These are phyloP conservation scores for Aphanocladium album DNA, from an alignment of 2,329 filamentous ascomycete species.

Conservation along the genomic window DNA sequence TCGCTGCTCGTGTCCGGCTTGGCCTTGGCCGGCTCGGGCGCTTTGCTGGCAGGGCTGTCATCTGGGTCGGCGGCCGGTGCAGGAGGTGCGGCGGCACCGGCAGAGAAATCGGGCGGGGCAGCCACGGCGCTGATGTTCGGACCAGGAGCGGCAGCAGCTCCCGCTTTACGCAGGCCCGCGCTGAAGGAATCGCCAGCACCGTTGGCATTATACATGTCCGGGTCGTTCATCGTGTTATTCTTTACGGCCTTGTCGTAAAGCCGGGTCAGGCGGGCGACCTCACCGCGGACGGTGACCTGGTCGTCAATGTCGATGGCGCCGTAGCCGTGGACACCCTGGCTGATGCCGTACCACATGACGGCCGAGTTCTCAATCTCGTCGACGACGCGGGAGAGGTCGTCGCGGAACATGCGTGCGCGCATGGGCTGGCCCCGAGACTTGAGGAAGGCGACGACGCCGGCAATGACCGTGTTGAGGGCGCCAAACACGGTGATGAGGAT, in stretches of 20 bases:
- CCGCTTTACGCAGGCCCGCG: conserved; percentile 16
- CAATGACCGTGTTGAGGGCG: conserved; percentile 21
- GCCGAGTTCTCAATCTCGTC: conserved; percentile 22
- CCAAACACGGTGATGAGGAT: conserved; percentile 20
- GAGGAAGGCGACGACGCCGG: conserved; percentile 19
- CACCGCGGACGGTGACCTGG: conserved; percentile 20
- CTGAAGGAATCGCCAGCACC: conserved; percentile 14
- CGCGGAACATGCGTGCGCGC: conserved; percentile 20
- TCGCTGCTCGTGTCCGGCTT: conserved; percentile 2
- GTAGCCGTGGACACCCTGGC: conserved; percentile 16
- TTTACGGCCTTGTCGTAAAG: conserved; percentile 21
- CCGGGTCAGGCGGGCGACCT: conserved; percentile 19
- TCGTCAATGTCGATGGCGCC: conserved; percentile 21
- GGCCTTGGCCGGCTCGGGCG: conserved; percentile 11
- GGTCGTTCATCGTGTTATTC: conserved; percentile 19
- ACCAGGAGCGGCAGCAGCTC: neutral
- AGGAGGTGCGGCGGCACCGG: neutral
- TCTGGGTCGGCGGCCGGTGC: conserved; percentile 5
- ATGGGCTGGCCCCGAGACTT: conserved; percentile 21
- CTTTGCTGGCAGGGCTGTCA: conserved; percentile 14
- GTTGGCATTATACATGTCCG: conserved; percentile 18
- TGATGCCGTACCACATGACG: conserved; percentile 21
- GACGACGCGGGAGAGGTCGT: conserved; percentile 20
- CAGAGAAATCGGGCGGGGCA: neutral
- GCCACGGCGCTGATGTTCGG: neutral